Conservation (phyloP, 2,329 filamentous ascomycete genomes). For the Nemania bipapillata region DNA sequence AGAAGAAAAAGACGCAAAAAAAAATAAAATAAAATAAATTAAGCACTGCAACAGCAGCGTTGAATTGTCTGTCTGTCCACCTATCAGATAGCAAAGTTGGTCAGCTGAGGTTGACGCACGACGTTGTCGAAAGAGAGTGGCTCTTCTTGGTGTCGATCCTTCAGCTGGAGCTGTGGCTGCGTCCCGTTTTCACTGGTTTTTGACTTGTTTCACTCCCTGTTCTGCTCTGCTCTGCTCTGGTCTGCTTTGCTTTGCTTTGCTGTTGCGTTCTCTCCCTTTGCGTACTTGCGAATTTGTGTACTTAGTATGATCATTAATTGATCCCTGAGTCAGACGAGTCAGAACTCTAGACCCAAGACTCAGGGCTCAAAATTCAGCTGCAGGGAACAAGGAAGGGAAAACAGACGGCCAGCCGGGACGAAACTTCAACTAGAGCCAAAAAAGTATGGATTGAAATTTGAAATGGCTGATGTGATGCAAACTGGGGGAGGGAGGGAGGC, state of each 20-base stretch:
- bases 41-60: slow-evolving; percentile 10
- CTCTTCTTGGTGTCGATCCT: slow-evolving; percentile 2
- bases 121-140: slow-evolving; percentile 13
- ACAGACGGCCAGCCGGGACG: slow-evolving; percentile 25
- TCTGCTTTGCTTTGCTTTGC: background rate
- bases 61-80: background rate
- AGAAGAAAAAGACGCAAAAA: no score
- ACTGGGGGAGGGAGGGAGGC: background rate
- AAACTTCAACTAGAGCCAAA: slow-evolving; percentile 33
- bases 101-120: slow-evolving; percentile 22
- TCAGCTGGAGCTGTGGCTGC: slow-evolving; percentile 7
- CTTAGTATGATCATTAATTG: background rate
- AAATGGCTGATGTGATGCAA: slow-evolving; percentile 8
- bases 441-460: slow-evolving; percentile 11
- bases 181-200: background rate
- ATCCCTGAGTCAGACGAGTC: slow-evolving; percentile 26
- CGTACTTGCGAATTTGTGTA: background rate
- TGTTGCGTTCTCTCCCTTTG: background rate
- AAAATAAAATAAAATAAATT: background rate
- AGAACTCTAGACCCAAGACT: slow-evolving; percentile 9
- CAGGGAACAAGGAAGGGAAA: slow-evolving; percentile 25
- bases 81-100: slow-evolving; percentile 14
- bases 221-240: slow-evolving; percentile 13
- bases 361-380: slow-evolving; percentile 16
- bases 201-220: no score